Evolutionary conservation across 345 rosid species (phyloP), one percentile per base, ranked within the genome.

Genomic region (Toxicodendron radicans): DNA sequence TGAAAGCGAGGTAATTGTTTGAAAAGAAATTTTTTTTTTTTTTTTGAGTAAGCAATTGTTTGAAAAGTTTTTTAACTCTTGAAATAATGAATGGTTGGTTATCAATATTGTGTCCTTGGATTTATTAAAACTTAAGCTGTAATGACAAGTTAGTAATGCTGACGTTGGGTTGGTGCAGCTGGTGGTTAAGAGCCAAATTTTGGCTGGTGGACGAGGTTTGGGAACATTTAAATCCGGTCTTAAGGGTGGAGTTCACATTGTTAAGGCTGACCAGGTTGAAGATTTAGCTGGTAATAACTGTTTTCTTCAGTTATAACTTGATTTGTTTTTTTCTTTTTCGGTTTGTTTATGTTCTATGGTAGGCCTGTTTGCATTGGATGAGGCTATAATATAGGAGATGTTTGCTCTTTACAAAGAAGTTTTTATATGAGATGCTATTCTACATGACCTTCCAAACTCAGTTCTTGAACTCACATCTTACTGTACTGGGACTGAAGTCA

Each of bases 181-280:
- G 81, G 99, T 92, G 48, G 97, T 93, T 78, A 96, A 96, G 84
- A 96, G 99, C 76, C 99, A 93, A 85, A 85, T 96, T 84, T 84
- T 96, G 88, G 99, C 99, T 58, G 99, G 98, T 75, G 99, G 99
- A 23, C 86, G 99, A 85, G 99, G 98, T 60, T 83, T 96, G 69
- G 99, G 98, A 64, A 92, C 92, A 18, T 96, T 96, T 78, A 91
- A 86, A 74, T 93, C 82, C 16, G 97, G 99, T 61, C 88, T 96
- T 74, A 83, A 92, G 80, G 95, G 99, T 71, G 98, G 99, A 64
- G 99, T 96, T 79, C 99, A 96, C 82, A 92, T 96, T 58, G 92
- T 96, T 70, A 88, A 83, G 73, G 80, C 83, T 69, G 97, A 89
- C 35, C 87, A 90, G 78, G 94, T 71, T 79, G 93, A 78, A 87